phyloP scores from a whole-genome alignment of 495 filamentous ascomycete genomes.

The Xylaria curta region DNA sequence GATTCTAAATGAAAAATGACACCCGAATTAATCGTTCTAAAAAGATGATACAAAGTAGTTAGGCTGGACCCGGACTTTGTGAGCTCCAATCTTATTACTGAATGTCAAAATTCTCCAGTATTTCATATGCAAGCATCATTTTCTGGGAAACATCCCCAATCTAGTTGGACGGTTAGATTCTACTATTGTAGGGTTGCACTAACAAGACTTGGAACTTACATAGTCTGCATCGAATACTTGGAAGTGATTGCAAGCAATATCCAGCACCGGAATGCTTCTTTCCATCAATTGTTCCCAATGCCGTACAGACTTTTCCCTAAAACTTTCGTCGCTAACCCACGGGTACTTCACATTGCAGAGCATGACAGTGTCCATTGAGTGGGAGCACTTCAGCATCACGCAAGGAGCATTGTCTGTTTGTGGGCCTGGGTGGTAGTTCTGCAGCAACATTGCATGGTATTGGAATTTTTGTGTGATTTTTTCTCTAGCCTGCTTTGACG shows the following conservation, averaged over 20 bases:
- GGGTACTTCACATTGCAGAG: constrained; percentile 29
- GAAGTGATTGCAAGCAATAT: constrained; percentile 36
- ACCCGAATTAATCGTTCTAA: not conserved
- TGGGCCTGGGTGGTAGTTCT: constrained; percentile 26
- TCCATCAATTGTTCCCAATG: constrained; percentile 30
- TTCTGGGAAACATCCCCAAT: not conserved
- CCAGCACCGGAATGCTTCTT: constrained; percentile 28
- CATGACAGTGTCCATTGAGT: constrained; percentile 27
- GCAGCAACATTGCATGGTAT: constrained; percentile 20
- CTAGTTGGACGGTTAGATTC: not conserved
- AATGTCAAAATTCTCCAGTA: not conserved
- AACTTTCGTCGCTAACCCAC: constrained; percentile 24
- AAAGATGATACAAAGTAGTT: not conserved
- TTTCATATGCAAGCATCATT: constrained; percentile 2
- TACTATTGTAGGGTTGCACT: not conserved
- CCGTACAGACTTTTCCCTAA: constrained; percentile 18
- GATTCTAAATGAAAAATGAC: not conserved
- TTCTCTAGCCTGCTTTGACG: constrained; percentile 9
- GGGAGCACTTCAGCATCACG: constrained; percentile 28
- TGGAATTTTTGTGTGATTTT: constrained; percentile 16
- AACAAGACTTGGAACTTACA: constrained; percentile 24
- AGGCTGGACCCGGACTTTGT: not conserved
- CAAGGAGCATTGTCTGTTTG: constrained; percentile 8
- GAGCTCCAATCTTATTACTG: no score
- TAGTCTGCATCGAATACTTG: constrained; percentile 31